Percentiles rank a stretch among this genome's conserved stretches.
phyloP scores from a whole-genome alignment of 1,284 basidiomycete species.

The Leccinum pseudoinsigne region DNA sequence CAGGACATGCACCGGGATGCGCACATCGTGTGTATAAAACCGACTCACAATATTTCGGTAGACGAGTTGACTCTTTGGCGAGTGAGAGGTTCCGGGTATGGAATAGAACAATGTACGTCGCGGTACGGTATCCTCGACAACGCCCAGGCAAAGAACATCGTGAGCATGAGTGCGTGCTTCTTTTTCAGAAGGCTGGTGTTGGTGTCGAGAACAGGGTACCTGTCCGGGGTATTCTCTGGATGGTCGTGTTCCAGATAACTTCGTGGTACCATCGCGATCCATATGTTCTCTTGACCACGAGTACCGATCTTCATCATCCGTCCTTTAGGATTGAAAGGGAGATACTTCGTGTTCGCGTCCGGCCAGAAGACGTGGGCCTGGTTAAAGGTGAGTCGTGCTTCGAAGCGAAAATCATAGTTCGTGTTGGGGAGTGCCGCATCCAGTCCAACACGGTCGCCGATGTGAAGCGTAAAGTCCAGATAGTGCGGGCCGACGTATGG shows the following conservation, averaged over 20 bases:
- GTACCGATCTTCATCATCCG: not conserved
- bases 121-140: not conserved
- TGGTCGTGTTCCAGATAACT: not conserved
- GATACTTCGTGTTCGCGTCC: rapidly evolving
- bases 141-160: not conserved
- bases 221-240: not conserved
- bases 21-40: not conserved
- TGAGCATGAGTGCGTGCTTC: too few species aligned
- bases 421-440: not conserved
- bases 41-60: not conserved
- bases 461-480: not conserved
- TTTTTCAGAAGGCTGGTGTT: not conserved
- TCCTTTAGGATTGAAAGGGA: not conserved
- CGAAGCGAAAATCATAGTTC: not conserved
- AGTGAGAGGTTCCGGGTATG: not conserved
- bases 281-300: not conserved
- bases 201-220: not conserved
- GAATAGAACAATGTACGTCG: not conserved
- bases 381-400: not conserved
- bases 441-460: not conserved
- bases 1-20: not conserved
- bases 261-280: not conserved
- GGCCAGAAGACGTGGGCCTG: not conserved
- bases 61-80: not conserved
- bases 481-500: not conserved